A percentile compares a stretch with the other conserved stretches of the same genome.
Evolutionary conservation across 768 basidiomycete species (phyloP).

Genomic region (Tremella fuciformis): DNA sequence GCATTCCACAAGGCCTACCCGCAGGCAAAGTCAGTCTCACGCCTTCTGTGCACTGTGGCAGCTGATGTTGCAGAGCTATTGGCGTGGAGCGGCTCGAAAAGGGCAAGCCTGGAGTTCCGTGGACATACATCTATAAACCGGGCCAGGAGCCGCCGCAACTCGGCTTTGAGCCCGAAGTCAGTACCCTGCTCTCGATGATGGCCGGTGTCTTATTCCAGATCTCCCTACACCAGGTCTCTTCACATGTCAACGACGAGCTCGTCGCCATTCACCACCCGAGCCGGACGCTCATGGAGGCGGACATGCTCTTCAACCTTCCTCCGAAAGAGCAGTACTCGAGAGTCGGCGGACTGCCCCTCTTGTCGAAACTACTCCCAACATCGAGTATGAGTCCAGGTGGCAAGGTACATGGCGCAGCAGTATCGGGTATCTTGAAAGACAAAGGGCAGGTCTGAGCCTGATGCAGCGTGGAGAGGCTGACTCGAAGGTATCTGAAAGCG

Average conservation of each 20-base stretch:
- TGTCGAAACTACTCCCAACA: conserved; percentile 26
- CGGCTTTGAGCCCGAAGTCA: conserved; percentile 66
- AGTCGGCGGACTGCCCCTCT: conserved; percentile 28
- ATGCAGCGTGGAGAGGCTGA: conserved; percentile 5
- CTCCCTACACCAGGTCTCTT: conserved; percentile 60
- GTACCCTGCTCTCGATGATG: conserved; percentile 7
- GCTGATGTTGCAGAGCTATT: conserved; percentile 55
- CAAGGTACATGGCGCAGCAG: conserved; percentile 40
- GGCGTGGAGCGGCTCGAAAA: conserved; percentile 62
- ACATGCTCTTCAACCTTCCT: conserved; percentile 79
- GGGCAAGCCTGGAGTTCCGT: conserved; percentile 54
- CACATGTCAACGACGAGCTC: conserved; percentile 68
- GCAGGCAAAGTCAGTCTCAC: conserved; percentile 26
- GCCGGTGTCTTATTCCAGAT: conserved; percentile 19
- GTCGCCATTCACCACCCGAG: conserved; percentile 73
- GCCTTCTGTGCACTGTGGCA: background rate
- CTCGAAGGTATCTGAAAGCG: conserved; percentile 26
- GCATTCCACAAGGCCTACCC: conserved; percentile 19
- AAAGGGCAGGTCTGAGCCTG: conserved; percentile 45
- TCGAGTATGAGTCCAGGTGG: conserved; percentile 43
- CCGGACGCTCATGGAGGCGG: conserved; percentile 73
- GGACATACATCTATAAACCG: conserved; percentile 63
- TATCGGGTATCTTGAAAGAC: conserved; percentile 43
- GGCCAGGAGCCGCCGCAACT: conserved; percentile 65
- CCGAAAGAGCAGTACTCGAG: conserved; percentile 64